These are phyloP conservation scores for Pyricularia sp. DNA, from an alignment of 2,329 filamentous ascomycete species.

Conservation along the genomic window DNA sequence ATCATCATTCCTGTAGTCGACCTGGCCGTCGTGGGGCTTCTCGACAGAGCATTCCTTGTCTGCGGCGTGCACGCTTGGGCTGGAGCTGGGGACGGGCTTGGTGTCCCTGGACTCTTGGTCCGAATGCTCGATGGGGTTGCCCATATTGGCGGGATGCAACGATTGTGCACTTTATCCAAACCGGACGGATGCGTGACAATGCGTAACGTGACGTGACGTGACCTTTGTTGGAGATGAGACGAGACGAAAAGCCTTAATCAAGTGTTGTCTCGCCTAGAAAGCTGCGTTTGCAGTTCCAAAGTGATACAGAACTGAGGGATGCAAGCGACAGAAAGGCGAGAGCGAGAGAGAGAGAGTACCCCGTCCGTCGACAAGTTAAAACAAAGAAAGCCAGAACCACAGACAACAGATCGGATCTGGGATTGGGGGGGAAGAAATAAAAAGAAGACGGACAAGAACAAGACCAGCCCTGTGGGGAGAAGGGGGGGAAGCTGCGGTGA, in stretches of 20 bases:
- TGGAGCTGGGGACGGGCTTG: neutral
- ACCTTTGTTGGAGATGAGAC: neutral
- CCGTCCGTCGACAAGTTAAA: neutral
- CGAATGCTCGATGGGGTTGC: constrained; percentile 2
- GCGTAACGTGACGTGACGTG: neutral
- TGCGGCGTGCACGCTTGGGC: neutral
- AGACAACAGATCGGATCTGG: neutral
- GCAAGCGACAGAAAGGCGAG: neutral
- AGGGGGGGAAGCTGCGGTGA: neutral
- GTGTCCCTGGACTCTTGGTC: constrained; percentile 3
- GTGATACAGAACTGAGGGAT: neutral
- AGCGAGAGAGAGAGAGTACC: no score
- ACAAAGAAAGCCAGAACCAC: neutral
- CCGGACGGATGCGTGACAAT: neutral
- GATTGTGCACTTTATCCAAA: neutral
- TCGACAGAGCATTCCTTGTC: neutral
- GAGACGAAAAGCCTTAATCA: neutral
- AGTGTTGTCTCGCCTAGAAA: neutral
- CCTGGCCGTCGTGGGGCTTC: constrained; percentile 2
- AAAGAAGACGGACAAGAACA: neutral
- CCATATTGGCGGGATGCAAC: neutral
- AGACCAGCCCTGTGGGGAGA: neutral
- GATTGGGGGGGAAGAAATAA: neutral
- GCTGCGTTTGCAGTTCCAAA: neutral
- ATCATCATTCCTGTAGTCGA: constrained; percentile 2